Evolutionary conservation across 495 filamentous ascomycete genomes (phyloP), one percentile per base, ranked within the genome.

Genomic region (Hypoxylon intermedium): DNA sequence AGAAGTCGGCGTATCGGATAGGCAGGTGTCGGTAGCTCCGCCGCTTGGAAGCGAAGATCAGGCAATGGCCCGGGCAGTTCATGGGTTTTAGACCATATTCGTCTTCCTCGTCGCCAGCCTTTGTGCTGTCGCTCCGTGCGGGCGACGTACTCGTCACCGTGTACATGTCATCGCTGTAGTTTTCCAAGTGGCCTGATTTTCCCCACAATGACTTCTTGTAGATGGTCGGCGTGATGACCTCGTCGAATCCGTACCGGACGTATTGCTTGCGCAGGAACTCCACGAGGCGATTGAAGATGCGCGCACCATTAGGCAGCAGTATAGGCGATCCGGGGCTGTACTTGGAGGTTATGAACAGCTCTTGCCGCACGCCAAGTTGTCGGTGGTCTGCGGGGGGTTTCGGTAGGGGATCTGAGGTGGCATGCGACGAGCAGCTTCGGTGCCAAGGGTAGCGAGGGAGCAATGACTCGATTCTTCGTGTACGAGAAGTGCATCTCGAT

Each of bases 151-250:
- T 51, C 80, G 84, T 88, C 21, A 96, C 93, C 52, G 89, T 87
- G 77, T 92, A 97, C 93, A 97, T 97, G 67, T 96, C 92, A 68
- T 96, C 87, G 60, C 89, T 88, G 74, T 96, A 97, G 72, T 96
- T 96, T 30, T 93, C 87, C 85, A 93, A 90, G 65, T 97, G 93
- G 2, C 93, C 93, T 3, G 90, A 94, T 45, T 85, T 86, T 66
- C 90, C 85, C 93, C 93, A 97, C 45, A 97, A 77, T 0, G 89
- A 86, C 67, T 87, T 87, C 73, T 96, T 97, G 81, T 95, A 97
- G 58, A 97, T 95, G 23, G 88, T 95, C 2, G 93, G 93, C 2
- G 92, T 96, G 53, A 96, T 83, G 55, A 97, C 93, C 72, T 97
- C 93, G 55, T 90, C 81, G 75, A 95, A 96, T 49, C 92, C 93